phyloP scores from a whole-genome alignment of 78 protist genomes.

The Chrysochromulina parva region DNA sequence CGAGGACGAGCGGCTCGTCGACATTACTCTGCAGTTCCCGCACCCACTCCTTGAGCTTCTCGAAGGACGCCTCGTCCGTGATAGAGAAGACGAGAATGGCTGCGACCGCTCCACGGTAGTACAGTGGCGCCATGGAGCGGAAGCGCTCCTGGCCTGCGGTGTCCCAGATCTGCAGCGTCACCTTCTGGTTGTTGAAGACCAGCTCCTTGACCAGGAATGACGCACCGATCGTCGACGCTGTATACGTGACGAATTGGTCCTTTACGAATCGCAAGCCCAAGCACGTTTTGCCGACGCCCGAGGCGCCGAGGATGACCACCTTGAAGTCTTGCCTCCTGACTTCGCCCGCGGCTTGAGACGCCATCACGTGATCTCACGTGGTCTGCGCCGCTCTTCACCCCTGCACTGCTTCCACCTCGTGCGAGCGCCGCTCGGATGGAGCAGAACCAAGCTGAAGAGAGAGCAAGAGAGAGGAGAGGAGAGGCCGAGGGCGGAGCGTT shows the following conservation, averaged over 20 bases:
- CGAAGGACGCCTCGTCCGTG: not conserved
- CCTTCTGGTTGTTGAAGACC: not conserved
- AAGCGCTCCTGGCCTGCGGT: conserved; percentile 74
- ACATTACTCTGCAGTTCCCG: conserved; percentile 10
- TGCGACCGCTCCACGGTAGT: conserved; percentile 48
- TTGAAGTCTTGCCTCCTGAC: conserved; percentile 6
- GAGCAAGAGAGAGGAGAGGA: too few species aligned
- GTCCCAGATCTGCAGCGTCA: conserved; percentile 62
- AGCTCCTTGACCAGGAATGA: conserved; percentile 21
- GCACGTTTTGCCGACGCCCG: conserved; percentile 43
- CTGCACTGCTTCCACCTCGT: too few species aligned
- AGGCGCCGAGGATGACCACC: conserved; percentile 16
- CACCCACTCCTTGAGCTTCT: conserved; percentile 40
- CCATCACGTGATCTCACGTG: too few species aligned
- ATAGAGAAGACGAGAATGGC: conserved; percentile 48
- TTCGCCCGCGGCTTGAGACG: too few species aligned
- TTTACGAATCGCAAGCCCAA: not conserved
- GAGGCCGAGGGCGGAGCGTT: too few species aligned
- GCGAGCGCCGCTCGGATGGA: too few species aligned
- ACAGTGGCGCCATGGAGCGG: conserved; percentile 54
- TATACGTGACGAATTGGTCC: conserved; percentile 15
- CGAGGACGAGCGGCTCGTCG: conserved; percentile 21
- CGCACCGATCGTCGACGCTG: conserved; percentile 31
- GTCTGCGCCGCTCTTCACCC: too few species aligned
- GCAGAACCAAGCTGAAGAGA: too few species aligned